These are phyloP conservation scores for Mortierella sp. DNA, from an alignment of 371 early-diverging fungal genomes.

Conservation along the genomic window DNA sequence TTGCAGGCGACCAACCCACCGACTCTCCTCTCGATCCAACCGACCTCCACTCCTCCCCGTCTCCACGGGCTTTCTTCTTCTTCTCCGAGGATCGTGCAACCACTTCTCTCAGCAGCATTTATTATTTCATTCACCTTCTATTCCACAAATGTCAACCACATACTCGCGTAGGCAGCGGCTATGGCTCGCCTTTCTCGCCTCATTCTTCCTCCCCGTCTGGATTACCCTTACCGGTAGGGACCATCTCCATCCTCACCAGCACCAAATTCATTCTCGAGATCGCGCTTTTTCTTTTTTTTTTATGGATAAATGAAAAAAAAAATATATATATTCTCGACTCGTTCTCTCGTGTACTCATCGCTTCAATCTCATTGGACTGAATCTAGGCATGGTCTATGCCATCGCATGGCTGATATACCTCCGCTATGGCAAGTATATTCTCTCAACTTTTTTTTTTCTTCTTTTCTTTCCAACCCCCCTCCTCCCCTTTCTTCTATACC, in stretches of 20 bases:
- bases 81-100: too few species aligned
- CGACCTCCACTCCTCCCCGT: too few species aligned
- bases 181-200: slow-evolving; percentile 47
- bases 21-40: too few species aligned
- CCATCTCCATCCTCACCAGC: neutral
- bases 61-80: too few species aligned
- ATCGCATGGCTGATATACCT: slow-evolving; percentile 64
- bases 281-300: neutral
- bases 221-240: slow-evolving; percentile 35
- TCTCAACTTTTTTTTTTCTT: neutral
- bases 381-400: slow-evolving; percentile 58
- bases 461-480: neutral
- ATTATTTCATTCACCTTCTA: too few species aligned
- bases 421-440: slow-evolving; percentile 47
- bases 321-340: too few species aligned
- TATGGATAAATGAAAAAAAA: too few species aligned
- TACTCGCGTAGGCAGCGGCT: slow-evolving; percentile 48
- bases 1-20: too few species aligned
- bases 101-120: too few species aligned
- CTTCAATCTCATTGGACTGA: neutral
- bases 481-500: slow-evolving; percentile 1
- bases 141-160: slow-evolving; percentile 36
- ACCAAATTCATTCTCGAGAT: neutral
- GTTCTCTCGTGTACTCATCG: too few species aligned
- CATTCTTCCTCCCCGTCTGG: slow-evolving; percentile 52